Base-by-base conservation (phyloP, 345 rosid species). In the Lepidium didymum region DNA sequence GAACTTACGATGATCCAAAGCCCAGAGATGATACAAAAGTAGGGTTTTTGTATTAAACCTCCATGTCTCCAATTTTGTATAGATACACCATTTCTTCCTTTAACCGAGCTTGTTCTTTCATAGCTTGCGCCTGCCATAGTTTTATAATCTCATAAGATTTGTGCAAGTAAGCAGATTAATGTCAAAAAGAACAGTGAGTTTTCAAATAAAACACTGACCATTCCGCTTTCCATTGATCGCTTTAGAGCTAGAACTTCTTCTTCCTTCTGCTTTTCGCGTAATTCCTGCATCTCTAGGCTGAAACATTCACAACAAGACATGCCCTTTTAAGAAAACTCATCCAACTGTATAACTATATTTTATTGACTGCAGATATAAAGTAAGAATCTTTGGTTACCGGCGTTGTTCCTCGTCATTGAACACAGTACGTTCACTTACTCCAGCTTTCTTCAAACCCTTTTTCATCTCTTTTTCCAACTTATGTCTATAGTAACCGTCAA, bases 341-440 rank as follows among this genome's bases (percentile, higher is more conserved):
- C 40, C 55, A 49, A 62, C 21, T 46, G 9, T 8, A 63, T 7
- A 0, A 42, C 45, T 7, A 11, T 8, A 35, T 10, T 14, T 3
- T 5, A 12, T 42, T 53, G 9, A 10, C 8, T 19, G 10, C 9
- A 21, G 23, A 12, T 51, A 40, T 16, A 29, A 23, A 50, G 21
- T 21, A 38, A 14, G 40, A 51, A 58, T 53, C 53, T 42, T 59
- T 31, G 4, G 15, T 45, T 87, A 93, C 98, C 98, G 80, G 6
- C 96, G 87, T 60, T 83, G 88, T 79, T 93, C 98, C 81, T 93
- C 98, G 57, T 93, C 98, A 80, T 93, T 86, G 73, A 92, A 92
- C 47, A 90, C 83, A 62, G 88, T 86, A 54, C 98, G 98, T 60
- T 92, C 98, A 60, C 78, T 72, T 52, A 59, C 19, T 37, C 58